Percentiles rank a stretch among this genome's conserved stretches.
These are phyloP conservation scores for Mycena citricolor DNA, from an alignment of 1,284 basidiomycete species.

Conservation along the genomic window DNA sequence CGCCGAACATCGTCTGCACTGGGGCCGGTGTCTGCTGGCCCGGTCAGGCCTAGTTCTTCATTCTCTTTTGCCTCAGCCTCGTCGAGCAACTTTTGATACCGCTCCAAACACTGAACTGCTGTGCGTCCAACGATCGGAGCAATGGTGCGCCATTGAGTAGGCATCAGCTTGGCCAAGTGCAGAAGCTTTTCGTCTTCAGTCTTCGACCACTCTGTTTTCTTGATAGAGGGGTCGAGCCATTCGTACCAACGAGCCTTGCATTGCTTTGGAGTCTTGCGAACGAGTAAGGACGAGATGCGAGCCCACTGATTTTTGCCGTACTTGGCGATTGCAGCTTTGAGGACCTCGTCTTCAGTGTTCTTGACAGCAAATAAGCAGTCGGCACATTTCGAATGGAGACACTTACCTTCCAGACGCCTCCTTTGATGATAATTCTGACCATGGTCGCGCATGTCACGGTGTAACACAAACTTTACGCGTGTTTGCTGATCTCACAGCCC, in stretches of 20 bases:
- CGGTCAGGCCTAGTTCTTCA: constrained; percentile 87
- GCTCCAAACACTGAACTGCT: constrained; percentile 96
- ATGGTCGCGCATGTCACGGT: too few species aligned
- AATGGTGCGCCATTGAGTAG: constrained; percentile 99
- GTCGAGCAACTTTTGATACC: constrained; percentile 97
- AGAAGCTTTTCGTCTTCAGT: constrained; percentile 98
- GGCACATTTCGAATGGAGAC: not conserved
- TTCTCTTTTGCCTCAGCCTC: constrained; percentile 96
- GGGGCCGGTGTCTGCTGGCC: constrained; percentile 78
- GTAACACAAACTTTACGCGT: too few species aligned
- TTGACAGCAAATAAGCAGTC: constrained; percentile 34
- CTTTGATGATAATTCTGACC: constrained; percentile 94
- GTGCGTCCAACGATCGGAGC: constrained; percentile 99
- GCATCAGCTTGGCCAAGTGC: constrained; percentile 98
- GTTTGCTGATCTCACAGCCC: too few species aligned
- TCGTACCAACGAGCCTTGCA: constrained; percentile 99
- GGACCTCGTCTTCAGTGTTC: constrained; percentile 96
- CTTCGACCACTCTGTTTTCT: constrained; percentile 99
- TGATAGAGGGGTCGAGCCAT: constrained; percentile 99
- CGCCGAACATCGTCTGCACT: constrained; percentile 89
- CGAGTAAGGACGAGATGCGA: constrained; percentile 95
- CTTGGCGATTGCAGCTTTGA: constrained; percentile 97
- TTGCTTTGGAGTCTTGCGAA: constrained; percentile 99
- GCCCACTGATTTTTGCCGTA: constrained; percentile 99
- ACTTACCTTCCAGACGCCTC: constrained; percentile 77